Conservation (phyloP, 1,139 yeast species). For the Pichia sp. region DNA sequence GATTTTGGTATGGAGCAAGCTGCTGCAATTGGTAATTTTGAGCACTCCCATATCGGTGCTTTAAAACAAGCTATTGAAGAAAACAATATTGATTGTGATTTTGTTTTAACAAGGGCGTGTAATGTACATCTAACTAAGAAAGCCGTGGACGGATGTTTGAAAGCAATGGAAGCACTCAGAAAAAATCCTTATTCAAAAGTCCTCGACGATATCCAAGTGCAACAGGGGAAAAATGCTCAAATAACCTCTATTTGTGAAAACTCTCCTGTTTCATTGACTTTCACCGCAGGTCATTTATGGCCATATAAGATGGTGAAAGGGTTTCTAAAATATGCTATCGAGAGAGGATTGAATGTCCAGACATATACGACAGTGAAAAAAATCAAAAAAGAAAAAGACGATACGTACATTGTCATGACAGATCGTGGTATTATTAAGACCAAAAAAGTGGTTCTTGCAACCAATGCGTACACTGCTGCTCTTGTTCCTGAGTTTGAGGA, state of each 20-base stretch:
- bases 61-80: conserved; percentile 23
- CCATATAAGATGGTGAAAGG: conserved; percentile 33
- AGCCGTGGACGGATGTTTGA: conserved; percentile 7
- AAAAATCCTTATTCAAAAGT: conserved; percentile 18
- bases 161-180: conserved; percentile 9
- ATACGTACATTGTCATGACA: conserved; percentile 24
- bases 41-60: conserved; percentile 23
- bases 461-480: conserved; percentile 33
- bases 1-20: conserved; percentile 23
- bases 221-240: conserved; percentile 18
- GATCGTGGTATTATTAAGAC: conserved; percentile 27
- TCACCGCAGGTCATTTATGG: conserved; percentile 35
- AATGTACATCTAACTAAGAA: conserved; percentile 26
- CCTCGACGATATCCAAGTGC: conserved; percentile 15
- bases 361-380: conserved; percentile 28
- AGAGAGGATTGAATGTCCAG: conserved; percentile 30
- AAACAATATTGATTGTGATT: conserved; percentile 30
- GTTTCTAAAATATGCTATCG: conserved; percentile 26
- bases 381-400: conserved; percentile 13
- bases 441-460: conserved; percentile 30
- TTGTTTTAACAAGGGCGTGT: conserved; percentile 26
- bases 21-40: conserved; percentile 29
- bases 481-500: conserved; percentile 20
- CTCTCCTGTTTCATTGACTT: conserved; percentile 27
- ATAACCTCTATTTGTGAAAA: conserved; percentile 18